Conservation (phyloP, 1,139 yeast genomes). For the Hansenula lynferdii region DNA sequence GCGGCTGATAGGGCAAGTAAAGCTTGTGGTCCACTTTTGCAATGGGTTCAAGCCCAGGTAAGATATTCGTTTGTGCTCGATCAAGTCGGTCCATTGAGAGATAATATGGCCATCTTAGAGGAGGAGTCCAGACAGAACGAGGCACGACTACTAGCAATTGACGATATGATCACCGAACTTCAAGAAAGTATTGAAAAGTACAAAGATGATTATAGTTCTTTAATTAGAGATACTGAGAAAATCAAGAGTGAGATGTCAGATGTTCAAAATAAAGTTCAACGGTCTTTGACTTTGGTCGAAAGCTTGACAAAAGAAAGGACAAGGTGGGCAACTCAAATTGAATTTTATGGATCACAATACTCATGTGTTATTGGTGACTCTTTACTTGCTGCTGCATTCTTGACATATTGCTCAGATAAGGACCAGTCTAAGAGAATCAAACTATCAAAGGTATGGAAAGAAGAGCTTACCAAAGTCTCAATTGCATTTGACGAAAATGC, state of each 20-base stretch:
- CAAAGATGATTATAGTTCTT: constrained; percentile 61
- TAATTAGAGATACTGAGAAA: constrained; percentile 74
- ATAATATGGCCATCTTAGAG: constrained; percentile 61
- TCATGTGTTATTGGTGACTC: constrained; percentile 59
- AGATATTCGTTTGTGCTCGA: constrained; percentile 65
- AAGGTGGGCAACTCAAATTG: constrained; percentile 68
- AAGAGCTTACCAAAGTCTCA: constrained; percentile 30
- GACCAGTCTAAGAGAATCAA: constrained; percentile 48
- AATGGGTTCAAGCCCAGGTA: constrained; percentile 90
- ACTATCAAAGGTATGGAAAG: constrained; percentile 38
- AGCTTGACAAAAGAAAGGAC: constrained; percentile 61
- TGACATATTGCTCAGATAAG: constrained; percentile 56
- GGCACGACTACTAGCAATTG: constrained; percentile 69
- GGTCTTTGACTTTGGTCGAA: constrained; percentile 61
- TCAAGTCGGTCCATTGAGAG: constrained; percentile 67
- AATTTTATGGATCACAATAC: constrained; percentile 43
- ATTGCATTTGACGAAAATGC: constrained; percentile 40
- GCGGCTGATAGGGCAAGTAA: constrained; percentile 85
- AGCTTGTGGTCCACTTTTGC: constrained; percentile 89
- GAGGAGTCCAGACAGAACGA: constrained; percentile 54
- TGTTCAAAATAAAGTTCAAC: constrained; percentile 55
- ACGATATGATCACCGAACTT: constrained; percentile 75
- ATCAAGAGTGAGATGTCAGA: constrained; percentile 65
- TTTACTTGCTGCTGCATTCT: constrained; percentile 55
- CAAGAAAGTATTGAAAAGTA: constrained; percentile 63